Evolutionary conservation across 208 protist species (phyloP).

Genomic region (Leishmania gerbilli): DNA sequence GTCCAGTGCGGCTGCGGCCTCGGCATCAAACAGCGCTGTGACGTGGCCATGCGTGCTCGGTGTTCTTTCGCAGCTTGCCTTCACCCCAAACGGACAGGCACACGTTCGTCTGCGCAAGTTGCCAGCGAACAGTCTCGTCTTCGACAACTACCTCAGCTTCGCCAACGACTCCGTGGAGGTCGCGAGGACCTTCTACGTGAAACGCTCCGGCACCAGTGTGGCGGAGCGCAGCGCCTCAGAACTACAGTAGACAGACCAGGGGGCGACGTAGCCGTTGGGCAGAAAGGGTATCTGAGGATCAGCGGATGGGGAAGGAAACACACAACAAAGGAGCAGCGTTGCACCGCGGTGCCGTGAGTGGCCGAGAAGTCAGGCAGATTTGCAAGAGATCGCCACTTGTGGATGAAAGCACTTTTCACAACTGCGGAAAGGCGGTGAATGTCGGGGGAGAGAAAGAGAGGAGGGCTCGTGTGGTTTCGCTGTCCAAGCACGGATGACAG

Average conservation of each 20-base stretch:
- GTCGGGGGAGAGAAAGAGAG: not conserved
- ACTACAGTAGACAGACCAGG: slow-evolving; percentile 15
- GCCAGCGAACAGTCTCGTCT: slow-evolving; percentile 38
- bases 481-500: not conserved
- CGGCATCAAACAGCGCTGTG: slow-evolving; percentile 1
- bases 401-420: not conserved
- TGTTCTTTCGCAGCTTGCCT: slow-evolving; percentile 45
- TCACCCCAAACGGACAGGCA: slow-evolving; percentile 38
- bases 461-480: not conserved
- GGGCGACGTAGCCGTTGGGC: not conserved
- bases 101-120: slow-evolving; percentile 49
- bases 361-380: not conserved
- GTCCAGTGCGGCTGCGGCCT: not conserved
- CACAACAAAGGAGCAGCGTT: not conserved
- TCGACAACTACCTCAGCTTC: slow-evolving; percentile 60
- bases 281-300: not conserved
- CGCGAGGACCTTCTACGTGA: slow-evolving; percentile 34
- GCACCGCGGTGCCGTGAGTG: not conserved
- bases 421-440: not conserved
- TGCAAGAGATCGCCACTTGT: not conserved
- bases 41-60: slow-evolving; percentile 39
- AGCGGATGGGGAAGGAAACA: not conserved
- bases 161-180: slow-evolving; percentile 35
- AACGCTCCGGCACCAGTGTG: slow-evolving; percentile 25
- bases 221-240: slow-evolving; percentile 17